Conservation (phyloP, 495 filamentous ascomycete genomes). For the Xylaria bambusicola region DNA sequence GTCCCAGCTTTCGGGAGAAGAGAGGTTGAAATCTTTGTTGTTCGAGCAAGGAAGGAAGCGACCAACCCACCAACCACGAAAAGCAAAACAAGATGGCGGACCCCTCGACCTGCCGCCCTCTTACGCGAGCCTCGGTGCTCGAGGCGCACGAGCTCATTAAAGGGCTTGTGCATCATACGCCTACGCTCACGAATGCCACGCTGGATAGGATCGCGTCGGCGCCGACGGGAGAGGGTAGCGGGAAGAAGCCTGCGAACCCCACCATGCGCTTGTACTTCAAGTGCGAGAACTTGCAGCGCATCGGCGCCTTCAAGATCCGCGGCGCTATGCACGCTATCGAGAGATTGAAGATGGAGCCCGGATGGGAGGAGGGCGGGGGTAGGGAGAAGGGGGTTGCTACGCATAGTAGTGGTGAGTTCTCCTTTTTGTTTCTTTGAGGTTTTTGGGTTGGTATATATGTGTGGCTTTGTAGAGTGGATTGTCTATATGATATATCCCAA, state of each 20-base stretch:
- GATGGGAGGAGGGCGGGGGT: conserved; percentile 54
- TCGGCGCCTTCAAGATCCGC: conserved; percentile 91
- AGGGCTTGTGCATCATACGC: conserved; percentile 78
- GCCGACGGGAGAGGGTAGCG: conserved; percentile 57
- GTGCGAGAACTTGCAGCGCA: conserved; percentile 89
- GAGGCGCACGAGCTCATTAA: conserved; percentile 72
- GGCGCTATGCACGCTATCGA: conserved; percentile 89
- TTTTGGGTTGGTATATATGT: not conserved
- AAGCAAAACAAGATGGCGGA: conserved; percentile 45
- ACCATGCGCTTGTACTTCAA: conserved; percentile 86
- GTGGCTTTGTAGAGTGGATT: too few species aligned
- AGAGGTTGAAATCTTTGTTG: too few species aligned
- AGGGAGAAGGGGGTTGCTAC: conserved; percentile 76
- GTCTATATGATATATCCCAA: too few species aligned
- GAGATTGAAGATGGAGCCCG: conserved; percentile 65
- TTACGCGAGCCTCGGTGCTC: conserved; percentile 69
- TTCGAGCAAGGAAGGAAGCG: not conserved
- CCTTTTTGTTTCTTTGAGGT: conserved; percentile 1
- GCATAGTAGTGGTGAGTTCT: conserved; percentile 75
- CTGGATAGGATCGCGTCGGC: conserved; percentile 75
- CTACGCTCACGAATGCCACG: conserved; percentile 74
- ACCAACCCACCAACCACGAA: too few species aligned
- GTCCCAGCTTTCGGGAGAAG: too few species aligned
- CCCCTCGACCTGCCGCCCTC: conserved; percentile 52
- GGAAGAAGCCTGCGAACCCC: conserved; percentile 60